Base-by-base conservation (phyloP, 495 filamentous ascomycete genomes). In the Penicillium riverlandense region DNA sequence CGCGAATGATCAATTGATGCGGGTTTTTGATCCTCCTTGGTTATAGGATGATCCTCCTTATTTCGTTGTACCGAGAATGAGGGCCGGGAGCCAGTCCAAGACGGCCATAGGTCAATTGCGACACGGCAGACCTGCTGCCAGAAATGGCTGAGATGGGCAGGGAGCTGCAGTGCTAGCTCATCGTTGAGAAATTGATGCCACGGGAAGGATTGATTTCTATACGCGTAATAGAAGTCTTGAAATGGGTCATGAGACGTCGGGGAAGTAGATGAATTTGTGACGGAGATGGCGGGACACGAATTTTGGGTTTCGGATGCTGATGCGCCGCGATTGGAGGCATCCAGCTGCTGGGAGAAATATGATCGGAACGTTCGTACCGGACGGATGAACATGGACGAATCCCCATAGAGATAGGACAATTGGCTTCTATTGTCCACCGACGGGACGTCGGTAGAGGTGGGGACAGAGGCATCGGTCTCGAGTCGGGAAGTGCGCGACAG, bases 71-170 rank as follows among this genome's bases (percentile, higher is more conserved):
- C 10, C 31, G 11, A 29, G 16, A n/a, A 32, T 38, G 14, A 46
- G 15, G 34, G n/a, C 36, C 28, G 13, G 51, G 12, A 31, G 34
- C n/a, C 37, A 38, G 13, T 43, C 40, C 30, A 29, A 35, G 7
- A 29, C 15, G 11, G 32, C 37, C 48, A 49, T 28, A 54, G 47
- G 15, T 36, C 49, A 22, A 32, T 48, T 29, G 45, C 51, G 43
- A 34, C 29, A 35, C 40, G 59, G 41, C 63, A 67, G 61, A 45
- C 63, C 63, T 59, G 63, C 63, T 69, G 67, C 55, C 58, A 67
- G 37, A 47, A 45, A 22, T 47, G 43, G 22, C 36, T 36, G 45
- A 60, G 14, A 32, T 29, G 37, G 7, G 29, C 41, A 29, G 45
- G 44, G 33, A 56, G 29, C 29, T 41, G 41, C 29, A 44, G 40